Evolutionary conservation across 2,329 filamentous ascomycete species (phyloP).

Genomic region (Penicillium sp.): DNA sequence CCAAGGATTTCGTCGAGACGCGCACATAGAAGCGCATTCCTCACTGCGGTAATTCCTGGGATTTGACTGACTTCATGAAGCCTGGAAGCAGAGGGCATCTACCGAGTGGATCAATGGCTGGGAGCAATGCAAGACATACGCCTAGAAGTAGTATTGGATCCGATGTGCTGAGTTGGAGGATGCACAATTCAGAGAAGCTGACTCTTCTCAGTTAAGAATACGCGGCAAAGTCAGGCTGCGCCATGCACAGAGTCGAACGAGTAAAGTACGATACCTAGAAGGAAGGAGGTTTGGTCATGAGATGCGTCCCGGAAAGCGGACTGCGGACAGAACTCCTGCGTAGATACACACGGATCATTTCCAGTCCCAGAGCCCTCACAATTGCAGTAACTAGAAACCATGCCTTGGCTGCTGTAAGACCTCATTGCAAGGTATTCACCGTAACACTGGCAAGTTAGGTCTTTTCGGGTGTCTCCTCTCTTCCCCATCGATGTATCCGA

Average conservation of each 20-base stretch:
- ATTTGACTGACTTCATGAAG: not conserved
- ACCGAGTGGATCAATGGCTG: not conserved
- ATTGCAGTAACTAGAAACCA: not conserved
- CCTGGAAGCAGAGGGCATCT: not conserved
- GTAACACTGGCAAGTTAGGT: not conserved
- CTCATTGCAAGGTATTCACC: not conserved
- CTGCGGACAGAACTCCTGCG: not conserved
- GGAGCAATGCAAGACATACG: not conserved
- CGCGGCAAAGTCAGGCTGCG: not conserved
- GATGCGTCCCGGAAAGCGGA: not conserved
- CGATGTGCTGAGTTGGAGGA: not conserved
- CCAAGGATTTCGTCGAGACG: no score
- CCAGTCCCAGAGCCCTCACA: not conserved
- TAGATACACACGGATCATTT: conserved; percentile 8
- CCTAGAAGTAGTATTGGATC: not conserved
- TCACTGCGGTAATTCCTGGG: no score
- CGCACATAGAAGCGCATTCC: no score
- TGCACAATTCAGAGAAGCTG: not conserved
- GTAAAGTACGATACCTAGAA: not conserved
- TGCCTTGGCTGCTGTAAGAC: not conserved
- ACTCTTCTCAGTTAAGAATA: not conserved
- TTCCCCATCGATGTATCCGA: not conserved
- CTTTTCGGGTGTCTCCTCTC: not conserved
- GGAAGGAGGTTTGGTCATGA: not conserved
- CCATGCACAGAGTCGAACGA: not conserved